These are phyloP conservation scores for Pseudopediastrum boryanum DNA, from an alignment of 139 green algal genomes.

Conservation along the genomic window DNA sequence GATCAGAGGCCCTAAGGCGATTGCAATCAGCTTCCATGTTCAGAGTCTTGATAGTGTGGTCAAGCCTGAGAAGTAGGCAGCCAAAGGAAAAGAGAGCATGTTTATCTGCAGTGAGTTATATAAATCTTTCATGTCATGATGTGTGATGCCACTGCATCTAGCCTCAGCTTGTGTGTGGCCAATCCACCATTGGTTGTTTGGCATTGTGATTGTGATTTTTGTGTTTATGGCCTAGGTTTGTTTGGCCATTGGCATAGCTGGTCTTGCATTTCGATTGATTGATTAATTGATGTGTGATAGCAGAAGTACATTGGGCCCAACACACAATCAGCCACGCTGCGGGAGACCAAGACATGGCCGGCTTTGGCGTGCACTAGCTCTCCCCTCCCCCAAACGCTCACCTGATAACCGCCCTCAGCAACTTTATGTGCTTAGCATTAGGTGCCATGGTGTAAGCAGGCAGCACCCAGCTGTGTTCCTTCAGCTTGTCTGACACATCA, in stretches of 20 bases:
- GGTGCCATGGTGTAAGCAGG: conserved; percentile 72
- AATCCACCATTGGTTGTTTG: no score
- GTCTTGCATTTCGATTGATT: neutral
- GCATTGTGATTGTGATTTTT: no score
- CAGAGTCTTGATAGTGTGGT: neutral
- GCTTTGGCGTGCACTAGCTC: neutral
- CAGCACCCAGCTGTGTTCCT: conserved; percentile 68
- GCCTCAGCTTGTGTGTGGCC: no score
- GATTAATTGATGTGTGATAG: neutral
- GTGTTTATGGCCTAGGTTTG: neutral
- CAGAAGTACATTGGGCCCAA: neutral
- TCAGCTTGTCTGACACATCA: conserved; percentile 64
- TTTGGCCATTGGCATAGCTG: neutral
- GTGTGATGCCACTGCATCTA: no score
- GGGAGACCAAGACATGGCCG: neutral
- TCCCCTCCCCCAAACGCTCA: neutral
- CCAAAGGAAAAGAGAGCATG: neutral
- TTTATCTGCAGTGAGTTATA: neutral
- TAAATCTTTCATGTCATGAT: neutral
- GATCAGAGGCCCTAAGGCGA: neutral
- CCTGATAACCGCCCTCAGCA: conserved; percentile 25
- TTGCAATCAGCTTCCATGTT: neutral
- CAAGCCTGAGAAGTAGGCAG: no score
- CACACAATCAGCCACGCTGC: neutral
- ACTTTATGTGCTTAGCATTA: conserved; percentile 39